Percentiles rank a stretch among this genome's conserved stretches.
These are phyloP conservation scores for Delphinella strobiligena DNA, from an alignment of 2,329 filamentous ascomycete genomes.

Conservation along the genomic window DNA sequence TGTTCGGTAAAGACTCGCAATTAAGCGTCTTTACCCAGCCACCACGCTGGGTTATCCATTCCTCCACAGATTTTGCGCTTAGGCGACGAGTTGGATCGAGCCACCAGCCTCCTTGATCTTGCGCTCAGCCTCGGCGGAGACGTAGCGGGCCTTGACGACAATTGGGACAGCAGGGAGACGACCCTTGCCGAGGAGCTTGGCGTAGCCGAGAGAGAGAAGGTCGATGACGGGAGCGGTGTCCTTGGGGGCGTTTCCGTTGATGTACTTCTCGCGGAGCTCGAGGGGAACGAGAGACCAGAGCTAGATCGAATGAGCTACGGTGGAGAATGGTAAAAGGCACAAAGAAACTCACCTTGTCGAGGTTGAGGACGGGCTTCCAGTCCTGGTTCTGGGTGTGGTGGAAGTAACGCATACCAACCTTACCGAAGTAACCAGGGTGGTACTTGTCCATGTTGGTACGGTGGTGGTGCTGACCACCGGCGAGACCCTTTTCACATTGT, in stretches of 20 bases:
- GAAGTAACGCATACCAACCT: constrained; percentile 57
- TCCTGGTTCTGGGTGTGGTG: constrained; percentile 91
- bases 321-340: neutral
- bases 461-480: constrained; percentile 99
- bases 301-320: constrained; percentile 31
- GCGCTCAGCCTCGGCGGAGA: constrained; percentile 91
- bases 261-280: constrained; percentile 89
- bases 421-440: constrained; percentile 99
- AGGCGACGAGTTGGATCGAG: constrained; percentile 91
- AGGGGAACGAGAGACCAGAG: constrained; percentile 89
- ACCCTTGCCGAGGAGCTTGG: constrained; percentile 98
- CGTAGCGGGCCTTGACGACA: constrained; percentile 89
- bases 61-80: too few species aligned
- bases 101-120: constrained; percentile 98
- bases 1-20: too few species aligned
- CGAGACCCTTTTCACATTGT: too few species aligned
- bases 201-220: constrained; percentile 93
- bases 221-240: constrained; percentile 96
- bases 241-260: constrained; percentile 69
- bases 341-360: neutral
- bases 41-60: too few species aligned
- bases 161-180: constrained; percentile 85
- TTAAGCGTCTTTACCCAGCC: too few species aligned
- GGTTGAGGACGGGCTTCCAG: constrained; percentile 98
- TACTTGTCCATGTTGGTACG: constrained; percentile 86